Percentiles rank a stretch among this genome's conserved stretches.
Conservation (phyloP, 2,329 filamentous ascomycete genomes). For the Ophiostoma sp. region DNA sequence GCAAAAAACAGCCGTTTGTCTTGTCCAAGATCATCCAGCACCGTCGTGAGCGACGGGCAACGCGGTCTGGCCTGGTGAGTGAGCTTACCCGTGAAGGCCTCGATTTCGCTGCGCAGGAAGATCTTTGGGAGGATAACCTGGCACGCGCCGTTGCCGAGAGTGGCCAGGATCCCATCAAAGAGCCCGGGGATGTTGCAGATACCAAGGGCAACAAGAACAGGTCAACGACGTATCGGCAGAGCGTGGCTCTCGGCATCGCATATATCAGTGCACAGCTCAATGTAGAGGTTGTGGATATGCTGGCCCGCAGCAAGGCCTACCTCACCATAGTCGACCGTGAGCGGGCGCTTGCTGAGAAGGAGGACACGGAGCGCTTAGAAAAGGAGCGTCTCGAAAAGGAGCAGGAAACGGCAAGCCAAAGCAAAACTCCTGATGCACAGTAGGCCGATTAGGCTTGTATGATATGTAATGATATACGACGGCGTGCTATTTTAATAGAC, state of each 20-base stretch:
- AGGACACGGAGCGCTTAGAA: slow-evolving; percentile 28
- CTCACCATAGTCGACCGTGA: slow-evolving; percentile 39
- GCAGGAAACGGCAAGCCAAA: background rate
- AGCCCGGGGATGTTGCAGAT: background rate
- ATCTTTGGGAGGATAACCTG: slow-evolving; percentile 45
- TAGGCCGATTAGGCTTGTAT: background rate
- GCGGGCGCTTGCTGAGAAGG: slow-evolving; percentile 32
- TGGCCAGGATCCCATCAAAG: background rate
- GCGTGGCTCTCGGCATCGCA: slow-evolving; percentile 24
- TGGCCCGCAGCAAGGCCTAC: slow-evolving; percentile 40
- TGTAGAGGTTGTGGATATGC: slow-evolving; percentile 35
- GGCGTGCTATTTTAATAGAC: background rate
- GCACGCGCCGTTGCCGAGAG: slow-evolving; percentile 28
- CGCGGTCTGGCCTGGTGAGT: slow-evolving; percentile 36
- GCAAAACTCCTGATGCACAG: background rate
- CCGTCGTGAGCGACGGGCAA: slow-evolving; percentile 43
- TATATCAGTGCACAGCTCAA: slow-evolving; percentile 33
- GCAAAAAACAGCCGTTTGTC: slow-evolving; percentile 57
- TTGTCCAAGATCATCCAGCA: slow-evolving; percentile 54
- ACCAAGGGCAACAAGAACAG: background rate
- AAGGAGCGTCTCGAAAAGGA: slow-evolving; percentile 3
- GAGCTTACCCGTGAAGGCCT: slow-evolving; percentile 38
- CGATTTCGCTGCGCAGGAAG: slow-evolving; percentile 36
- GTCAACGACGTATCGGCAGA: slow-evolving; percentile 31
- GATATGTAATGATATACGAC: background rate